Evolutionary conservation across 2,329 filamentous ascomycete genomes (phyloP).

Genomic region (Apiospora arundinis): DNA sequence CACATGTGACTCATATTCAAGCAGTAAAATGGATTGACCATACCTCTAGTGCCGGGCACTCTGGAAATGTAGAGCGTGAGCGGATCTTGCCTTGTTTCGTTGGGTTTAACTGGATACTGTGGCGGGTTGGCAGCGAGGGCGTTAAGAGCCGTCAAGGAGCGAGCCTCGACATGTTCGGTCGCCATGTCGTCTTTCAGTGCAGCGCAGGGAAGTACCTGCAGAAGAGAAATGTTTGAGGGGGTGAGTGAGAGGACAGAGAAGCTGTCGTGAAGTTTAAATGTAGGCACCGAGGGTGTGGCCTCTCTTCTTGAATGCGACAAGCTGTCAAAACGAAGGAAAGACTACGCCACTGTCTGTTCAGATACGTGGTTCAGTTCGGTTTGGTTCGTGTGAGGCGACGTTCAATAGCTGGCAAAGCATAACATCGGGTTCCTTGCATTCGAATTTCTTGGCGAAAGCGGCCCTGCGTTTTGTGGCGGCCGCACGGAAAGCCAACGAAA

Average conservation of each 20-base stretch:
- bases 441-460: background rate
- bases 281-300: background rate
- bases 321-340: background rate
- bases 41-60: constrained; percentile 90
- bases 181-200: constrained; percentile 29
- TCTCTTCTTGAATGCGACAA: background rate
- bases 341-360: constrained; percentile 3
- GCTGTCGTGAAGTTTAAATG: background rate
- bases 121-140: constrained; percentile 85
- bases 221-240: background rate
- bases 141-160: constrained; percentile 81
- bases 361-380: constrained; percentile 8
- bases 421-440: constrained; percentile 16
- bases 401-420: constrained; percentile 5
- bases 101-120: constrained; percentile 79
- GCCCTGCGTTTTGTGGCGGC: constrained; percentile 16
- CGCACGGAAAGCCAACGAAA: constrained; percentile 3
- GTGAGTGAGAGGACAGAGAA: background rate
- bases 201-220: background rate
- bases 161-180: constrained; percentile 70
- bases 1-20: constrained; percentile 13
- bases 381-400: constrained; percentile 9
- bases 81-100: constrained; percentile 70
- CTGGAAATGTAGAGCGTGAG: constrained; percentile 89
- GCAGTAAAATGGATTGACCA: constrained; percentile 26